Percentiles rank a stretch among this genome's conserved stretches.
Conservation (phyloP, 2,329 filamentous ascomycete species). For the Ceratocystis huliohia region DNA sequence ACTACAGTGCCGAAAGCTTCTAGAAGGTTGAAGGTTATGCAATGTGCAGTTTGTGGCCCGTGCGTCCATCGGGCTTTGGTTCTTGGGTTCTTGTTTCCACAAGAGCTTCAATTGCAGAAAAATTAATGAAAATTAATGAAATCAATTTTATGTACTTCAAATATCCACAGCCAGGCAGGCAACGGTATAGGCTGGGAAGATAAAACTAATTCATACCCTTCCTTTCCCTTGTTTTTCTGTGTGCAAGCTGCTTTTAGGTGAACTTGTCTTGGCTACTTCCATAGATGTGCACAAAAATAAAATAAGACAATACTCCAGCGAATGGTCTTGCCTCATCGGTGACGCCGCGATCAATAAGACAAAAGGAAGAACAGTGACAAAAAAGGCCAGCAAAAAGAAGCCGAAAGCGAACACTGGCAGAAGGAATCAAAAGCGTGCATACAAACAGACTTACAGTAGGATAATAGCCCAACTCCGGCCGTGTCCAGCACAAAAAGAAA, state of each 20-base stretch:
- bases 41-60: background rate
- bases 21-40: slow-evolving; percentile 13
- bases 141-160: too few relatives aligned
- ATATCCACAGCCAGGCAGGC: too few relatives aligned
- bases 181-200: too few relatives aligned
- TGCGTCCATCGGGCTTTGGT: background rate
- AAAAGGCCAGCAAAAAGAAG: background rate
- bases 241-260: too few relatives aligned
- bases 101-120: background rate
- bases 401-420: too few relatives aligned
- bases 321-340: background rate
- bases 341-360: background rate
- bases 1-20: slow-evolving; percentile 13
- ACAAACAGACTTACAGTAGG: background rate
- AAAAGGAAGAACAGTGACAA: background rate
- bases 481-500: background rate
- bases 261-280: too few relatives aligned
- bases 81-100: background rate
- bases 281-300: too few relatives aligned
- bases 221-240: too few relatives aligned
- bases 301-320: background rate
- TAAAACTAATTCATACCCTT: too few relatives aligned
- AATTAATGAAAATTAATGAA: too few relatives aligned
- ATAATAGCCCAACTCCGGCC: background rate
- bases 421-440: background rate